Base-by-base conservation (phyloP, 176 grass and related monocot species). In the Aegilops bicornis region DNA sequence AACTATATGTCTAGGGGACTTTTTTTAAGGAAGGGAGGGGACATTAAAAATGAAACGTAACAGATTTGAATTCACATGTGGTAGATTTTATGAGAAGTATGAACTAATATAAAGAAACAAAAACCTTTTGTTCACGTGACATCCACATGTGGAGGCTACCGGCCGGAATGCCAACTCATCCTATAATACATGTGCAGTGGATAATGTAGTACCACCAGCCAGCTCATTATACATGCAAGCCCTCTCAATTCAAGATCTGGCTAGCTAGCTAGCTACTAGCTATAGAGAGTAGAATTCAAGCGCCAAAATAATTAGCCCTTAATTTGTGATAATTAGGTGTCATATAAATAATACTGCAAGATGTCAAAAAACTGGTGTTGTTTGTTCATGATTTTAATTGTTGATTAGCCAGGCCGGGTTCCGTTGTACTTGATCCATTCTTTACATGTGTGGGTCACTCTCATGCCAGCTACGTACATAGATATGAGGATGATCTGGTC, bases 401-500 rank as follows among this genome's bases (percentile, higher is more conserved):
- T 73, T 73, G 29, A 42, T 45, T 47, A 78, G 84, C 42, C 42
- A 12, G 42, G 42, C 42, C 42, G 42, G 42, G 42, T 43, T 43
- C 10, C 10, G 10, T 43, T 82, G 37, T 71, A 81, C 35, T 20
- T 58, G 36, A 79, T 29, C 4, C 36, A 69, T 76, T 83, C n/a
- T 79, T 88, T 79, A 43, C 42, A 69, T 52, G 88, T 59, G 54
- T 24, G 20, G 23, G 69, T 91, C 75, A 59, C 65, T 88, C 60
- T 88, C 86, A 76, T 70, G 79, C 61, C 60, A 84, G 70, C 71
- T 89, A 77, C 14, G 62, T 62, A 20, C 72, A 52, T 54, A 54
- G 42, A 43, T 43, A 43, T 43, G 42, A 43, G 42, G 42, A 43
- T 43, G 42, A 43, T 43, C 42, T 43, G 42, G 42, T 43, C 42